These are phyloP conservation scores for Blepharisma stoltei DNA, from an alignment of 73 alveolate genomes.

Conservation along the genomic window DNA sequence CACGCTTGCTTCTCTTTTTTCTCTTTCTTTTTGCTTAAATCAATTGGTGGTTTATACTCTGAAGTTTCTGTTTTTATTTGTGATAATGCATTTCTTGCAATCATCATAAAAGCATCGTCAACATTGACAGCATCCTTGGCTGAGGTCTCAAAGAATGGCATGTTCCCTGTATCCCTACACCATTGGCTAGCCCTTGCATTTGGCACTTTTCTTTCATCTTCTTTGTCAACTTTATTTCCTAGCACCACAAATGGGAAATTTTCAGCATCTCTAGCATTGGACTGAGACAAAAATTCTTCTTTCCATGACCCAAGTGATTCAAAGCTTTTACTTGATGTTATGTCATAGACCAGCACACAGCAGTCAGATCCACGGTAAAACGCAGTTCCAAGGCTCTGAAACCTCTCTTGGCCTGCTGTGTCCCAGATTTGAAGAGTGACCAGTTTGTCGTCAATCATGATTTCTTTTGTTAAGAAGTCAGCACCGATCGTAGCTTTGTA, in stretches of 20 bases:
- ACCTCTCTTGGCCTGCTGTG: conserved; percentile 72
- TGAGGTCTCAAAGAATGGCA: conserved; percentile 80
- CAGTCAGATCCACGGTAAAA: conserved; percentile 98
- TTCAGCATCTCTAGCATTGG: conserved; percentile 88
- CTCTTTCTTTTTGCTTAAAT: neutral
- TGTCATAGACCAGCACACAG: conserved; percentile 91
- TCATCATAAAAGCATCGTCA: conserved; percentile 78
- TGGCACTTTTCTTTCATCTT: conserved; percentile 62
- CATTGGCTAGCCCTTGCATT: conserved; percentile 78
- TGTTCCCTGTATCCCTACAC: conserved; percentile 83
- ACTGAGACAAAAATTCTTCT: conserved; percentile 81
- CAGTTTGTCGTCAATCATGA: conserved; percentile 81
- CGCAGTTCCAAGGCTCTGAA: conserved; percentile 90
- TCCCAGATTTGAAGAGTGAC: conserved; percentile 79
- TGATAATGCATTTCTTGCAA: conserved; percentile 70
- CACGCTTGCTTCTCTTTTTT: neutral
- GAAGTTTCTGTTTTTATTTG: conserved; percentile 1
- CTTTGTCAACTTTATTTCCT: conserved; percentile 88
- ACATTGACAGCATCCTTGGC: conserved; percentile 83
- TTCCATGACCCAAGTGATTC: conserved; percentile 93
- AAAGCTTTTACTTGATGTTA: conserved; percentile 80
- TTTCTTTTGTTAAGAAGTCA: conserved; percentile 92
- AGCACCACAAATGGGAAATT: conserved; percentile 95
- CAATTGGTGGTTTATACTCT: conserved; percentile 4
- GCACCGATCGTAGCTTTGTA: conserved; percentile 98